phyloP scores from a whole-genome alignment of 2,329 filamentous ascomycete genomes.

The Bipolaris zeicola region DNA sequence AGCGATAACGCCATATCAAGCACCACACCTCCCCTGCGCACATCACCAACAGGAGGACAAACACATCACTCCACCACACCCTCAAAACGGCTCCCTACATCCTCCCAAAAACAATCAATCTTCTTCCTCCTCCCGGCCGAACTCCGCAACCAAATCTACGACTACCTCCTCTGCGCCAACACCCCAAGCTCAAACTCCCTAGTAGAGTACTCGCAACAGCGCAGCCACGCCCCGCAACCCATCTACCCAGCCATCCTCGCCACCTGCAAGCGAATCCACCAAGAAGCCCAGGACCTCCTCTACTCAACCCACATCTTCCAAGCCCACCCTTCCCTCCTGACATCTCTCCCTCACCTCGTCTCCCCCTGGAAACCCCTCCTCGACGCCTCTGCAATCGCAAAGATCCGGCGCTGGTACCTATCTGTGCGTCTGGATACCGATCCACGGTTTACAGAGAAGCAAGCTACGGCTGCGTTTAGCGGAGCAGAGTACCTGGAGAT shows the following conservation, averaged over 20 bases:
- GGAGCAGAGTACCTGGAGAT: conserved; percentile 55
- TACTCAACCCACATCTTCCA: conserved; percentile 58
- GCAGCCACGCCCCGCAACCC: conserved; percentile 12
- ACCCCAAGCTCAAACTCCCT: conserved; percentile 18
- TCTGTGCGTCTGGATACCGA: conserved; percentile 57
- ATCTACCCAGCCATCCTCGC: conserved; percentile 50
- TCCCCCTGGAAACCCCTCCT: conserved; percentile 46
- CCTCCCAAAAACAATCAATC: conserved; percentile 20
- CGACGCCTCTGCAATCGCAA: conserved; percentile 31
- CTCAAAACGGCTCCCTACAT: conserved; percentile 9
- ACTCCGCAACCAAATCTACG: conserved; percentile 64
- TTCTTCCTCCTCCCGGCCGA: conserved; percentile 62
- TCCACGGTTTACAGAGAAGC: conserved; percentile 49
- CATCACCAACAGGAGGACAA: conserved; percentile 5
- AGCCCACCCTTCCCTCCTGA: conserved; percentile 56
- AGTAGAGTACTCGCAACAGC: not conserved
- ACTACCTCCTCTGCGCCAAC: conserved; percentile 43
- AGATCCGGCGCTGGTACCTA: conserved; percentile 54
- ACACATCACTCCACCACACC: not conserved
- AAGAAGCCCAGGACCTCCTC: conserved; percentile 53
- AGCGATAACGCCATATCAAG: not conserved
- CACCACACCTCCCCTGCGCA: not conserved
- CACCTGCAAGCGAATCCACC: conserved; percentile 50
- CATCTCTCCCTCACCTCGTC: conserved; percentile 52
- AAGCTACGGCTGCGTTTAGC: conserved; percentile 53